Evolutionary conservation across 345 rosid species (phyloP).

Genomic region (Hypericum perforatum): DNA sequence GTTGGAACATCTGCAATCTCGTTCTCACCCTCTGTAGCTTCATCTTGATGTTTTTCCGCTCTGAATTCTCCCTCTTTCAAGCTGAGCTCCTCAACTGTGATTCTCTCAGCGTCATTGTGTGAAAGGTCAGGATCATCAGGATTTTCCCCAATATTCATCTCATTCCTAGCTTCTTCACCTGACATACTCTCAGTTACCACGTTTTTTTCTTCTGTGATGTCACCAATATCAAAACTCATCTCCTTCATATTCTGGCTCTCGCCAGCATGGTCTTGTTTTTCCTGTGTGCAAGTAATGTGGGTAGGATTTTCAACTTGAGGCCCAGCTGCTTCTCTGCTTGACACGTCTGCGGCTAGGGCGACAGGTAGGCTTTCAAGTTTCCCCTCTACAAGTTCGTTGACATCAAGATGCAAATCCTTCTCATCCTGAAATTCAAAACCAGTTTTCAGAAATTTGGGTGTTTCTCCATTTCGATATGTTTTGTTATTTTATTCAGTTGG

Average conservation of each 20-base stretch:
- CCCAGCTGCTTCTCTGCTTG: conserved; percentile 8
- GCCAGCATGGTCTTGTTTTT: conserved; percentile 2
- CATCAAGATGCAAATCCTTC: conserved; percentile 8
- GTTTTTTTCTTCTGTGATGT: conserved; percentile 1
- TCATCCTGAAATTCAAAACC: conserved; percentile 11
- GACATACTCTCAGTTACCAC: conserved; percentile 2
- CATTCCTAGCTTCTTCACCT: conserved; percentile 7
- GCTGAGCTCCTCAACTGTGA: not conserved
- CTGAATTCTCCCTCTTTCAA: conserved; percentile 1
- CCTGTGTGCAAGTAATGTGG: not conserved
- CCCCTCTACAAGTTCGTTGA: not conserved
- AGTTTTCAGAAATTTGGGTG: conserved; percentile 9
- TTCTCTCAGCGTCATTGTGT: conserved; percentile 5
- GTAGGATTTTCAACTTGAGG: conserved; percentile 2
- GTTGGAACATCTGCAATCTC: too few relatives aligned
- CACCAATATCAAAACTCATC: not conserved
- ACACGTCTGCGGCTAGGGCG: conserved; percentile 7
- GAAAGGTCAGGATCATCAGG: conserved; percentile 2
- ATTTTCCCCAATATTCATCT: conserved; percentile 4
- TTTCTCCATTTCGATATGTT: not conserved
- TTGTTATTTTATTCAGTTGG: conserved; percentile 5
- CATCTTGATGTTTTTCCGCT: not conserved
- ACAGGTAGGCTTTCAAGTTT: conserved; percentile 8
- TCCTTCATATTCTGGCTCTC: conserved; percentile 10
- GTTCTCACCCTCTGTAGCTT: too few relatives aligned